Evolutionary conservation across 179 eudicot species (phyloP), one percentile per base, ranked within the genome.

Genomic region (Beta lomatogona): DNA sequence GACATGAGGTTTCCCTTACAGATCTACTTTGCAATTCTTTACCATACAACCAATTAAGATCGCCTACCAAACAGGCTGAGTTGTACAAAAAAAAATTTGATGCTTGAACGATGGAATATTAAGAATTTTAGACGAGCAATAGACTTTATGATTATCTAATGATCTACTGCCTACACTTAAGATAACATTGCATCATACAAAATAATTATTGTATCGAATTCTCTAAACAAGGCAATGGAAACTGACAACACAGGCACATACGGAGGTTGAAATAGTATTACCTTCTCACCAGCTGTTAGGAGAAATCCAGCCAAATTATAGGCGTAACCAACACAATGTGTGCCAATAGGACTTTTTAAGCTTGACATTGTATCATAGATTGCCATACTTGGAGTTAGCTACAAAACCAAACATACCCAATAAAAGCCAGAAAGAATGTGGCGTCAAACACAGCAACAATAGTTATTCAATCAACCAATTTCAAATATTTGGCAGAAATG

Each of bases 241-340:
- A 76, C 31, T 25, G 77, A 53, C 48, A 59, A 78, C 46, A 61
- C 16, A 10, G 54, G 69, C 65, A 55, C 28, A 80, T 65, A 81
- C 58, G 53, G 64, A 76, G 54, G 61, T 77, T 13, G 44, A 54
- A 16, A 16, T 7, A 53, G 15, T 86, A 77, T 45, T 87, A 95
- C 98, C 93, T 92, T 95, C 57, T 91, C 93, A 59, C 98, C 98
- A 83, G 95, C 94, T 76, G 94, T 85, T 81, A 93, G 90, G 83
- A 95, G 89, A 85, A 93, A 93, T 73, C 87, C 97, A 48, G 97
- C 92, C 86, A 93, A 65, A 89, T 92, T 89, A 82, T 84, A 89
- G 41, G 95, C 97, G 81, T 85, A 85, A 73, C 93, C 94, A 45
- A 95, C 83, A 88, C 97, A 93, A 55, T 88, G 93, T 18, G 98